A percentile compares a stretch with the other conserved stretches of the same genome.
Conservation (phyloP, 139 green algal species). For the Astrephomene gubernaculifera region DNA sequence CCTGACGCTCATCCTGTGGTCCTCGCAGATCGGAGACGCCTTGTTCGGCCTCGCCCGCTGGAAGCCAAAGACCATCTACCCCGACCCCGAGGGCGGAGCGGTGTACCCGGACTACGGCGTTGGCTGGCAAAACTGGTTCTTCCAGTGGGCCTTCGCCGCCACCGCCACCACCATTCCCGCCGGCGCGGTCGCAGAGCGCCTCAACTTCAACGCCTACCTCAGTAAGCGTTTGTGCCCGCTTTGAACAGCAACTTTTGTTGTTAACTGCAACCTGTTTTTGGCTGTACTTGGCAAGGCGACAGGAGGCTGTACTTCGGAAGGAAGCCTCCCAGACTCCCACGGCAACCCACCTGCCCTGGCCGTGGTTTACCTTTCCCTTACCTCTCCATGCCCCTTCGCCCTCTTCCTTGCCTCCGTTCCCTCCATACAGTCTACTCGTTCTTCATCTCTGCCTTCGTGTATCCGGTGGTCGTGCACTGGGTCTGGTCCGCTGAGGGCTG, state of each 20-base stretch:
- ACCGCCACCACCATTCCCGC: conserved; percentile 79
- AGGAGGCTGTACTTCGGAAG: too few species aligned
- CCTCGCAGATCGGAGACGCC: conserved; percentile 57
- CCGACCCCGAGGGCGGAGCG: too few species aligned
- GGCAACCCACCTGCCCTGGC: too few species aligned
- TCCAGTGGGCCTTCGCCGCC: conserved; percentile 83
- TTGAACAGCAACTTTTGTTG: too few species aligned
- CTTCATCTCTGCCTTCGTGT: conserved; percentile 78
- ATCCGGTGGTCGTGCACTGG: conserved; percentile 82
- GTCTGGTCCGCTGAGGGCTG: conserved; percentile 71
- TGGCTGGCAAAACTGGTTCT: conserved; percentile 58
- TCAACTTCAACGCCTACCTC: conserved; percentile 71
- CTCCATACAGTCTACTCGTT: conserved; percentile 57
- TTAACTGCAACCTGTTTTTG: too few species aligned
- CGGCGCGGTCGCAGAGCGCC: conserved; percentile 79
- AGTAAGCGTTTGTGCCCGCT: conserved; percentile 12
- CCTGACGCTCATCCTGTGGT: too few species aligned
- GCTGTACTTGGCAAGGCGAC: too few species aligned
- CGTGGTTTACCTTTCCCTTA: not conserved
- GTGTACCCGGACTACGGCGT: not conserved
- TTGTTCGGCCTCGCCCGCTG: conserved; percentile 55
- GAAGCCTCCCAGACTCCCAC: too few species aligned
- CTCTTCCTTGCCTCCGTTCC: not conserved
- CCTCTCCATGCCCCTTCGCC: not conserved
- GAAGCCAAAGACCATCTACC: conserved; percentile 1